Percentiles rank a stretch among this genome's conserved stretches.
Evolutionary conservation across 163 green algal species (phyloP).

Genomic region (Chlamydomonas reinhardtii): DNA sequence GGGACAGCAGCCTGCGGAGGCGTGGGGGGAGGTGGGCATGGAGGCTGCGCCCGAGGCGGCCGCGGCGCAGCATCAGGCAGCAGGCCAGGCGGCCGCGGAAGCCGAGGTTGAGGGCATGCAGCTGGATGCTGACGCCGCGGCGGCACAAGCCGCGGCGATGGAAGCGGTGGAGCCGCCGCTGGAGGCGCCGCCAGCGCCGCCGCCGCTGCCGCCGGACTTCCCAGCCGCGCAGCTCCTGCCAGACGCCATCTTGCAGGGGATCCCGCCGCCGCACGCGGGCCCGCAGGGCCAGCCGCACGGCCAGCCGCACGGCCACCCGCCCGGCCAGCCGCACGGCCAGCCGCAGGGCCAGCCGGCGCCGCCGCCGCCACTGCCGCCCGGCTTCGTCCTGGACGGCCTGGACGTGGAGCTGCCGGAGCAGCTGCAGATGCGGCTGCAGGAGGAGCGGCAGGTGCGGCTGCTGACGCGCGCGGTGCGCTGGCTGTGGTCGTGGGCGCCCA

Average conservation of each 20-base stretch:
- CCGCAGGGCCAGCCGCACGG: no score
- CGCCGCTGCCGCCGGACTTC: no score
- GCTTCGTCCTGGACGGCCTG: neutral
- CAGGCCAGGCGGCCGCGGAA: neutral
- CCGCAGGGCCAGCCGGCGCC: neutral
- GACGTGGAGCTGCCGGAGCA: neutral
- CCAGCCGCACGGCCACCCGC: no score
- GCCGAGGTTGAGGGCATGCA: neutral
- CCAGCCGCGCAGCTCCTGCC: no score
- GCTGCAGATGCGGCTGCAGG: neutral
- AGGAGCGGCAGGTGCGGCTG: constrained; percentile 16
- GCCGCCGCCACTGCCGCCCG: neutral
- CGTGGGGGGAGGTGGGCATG: neutral
- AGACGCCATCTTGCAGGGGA: no score
- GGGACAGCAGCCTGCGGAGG: neutral
- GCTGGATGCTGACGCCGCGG: neutral
- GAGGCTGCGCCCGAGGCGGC: neutral
- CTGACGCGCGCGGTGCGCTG: constrained; percentile 24
- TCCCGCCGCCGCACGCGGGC: no score
- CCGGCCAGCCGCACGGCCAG: neutral
- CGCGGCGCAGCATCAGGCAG: neutral
- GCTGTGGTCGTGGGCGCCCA: constrained; percentile 5
- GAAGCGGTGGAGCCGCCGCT: no score
- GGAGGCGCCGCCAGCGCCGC: no score
- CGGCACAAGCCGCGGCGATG: no score